Conservation (phyloP, 164 flowering plant genomes). For the Litsea cubeba region DNA sequence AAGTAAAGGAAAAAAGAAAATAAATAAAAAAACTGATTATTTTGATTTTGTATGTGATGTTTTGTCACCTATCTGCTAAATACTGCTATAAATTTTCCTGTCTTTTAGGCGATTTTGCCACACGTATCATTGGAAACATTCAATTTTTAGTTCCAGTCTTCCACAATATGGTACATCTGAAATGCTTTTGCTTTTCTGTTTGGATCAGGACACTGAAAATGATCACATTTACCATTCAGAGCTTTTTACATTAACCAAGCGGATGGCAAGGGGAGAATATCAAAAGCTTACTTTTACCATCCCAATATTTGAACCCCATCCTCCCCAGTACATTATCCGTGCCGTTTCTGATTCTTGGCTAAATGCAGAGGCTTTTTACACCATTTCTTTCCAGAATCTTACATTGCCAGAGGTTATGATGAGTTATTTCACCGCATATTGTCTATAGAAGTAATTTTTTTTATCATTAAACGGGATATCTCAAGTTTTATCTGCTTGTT, state of each 20-base stretch:
- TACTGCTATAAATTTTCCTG: too few species aligned
- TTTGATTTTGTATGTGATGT: not conserved
- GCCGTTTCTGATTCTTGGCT: conserved; percentile 99
- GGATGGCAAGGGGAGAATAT: conserved; percentile 78
- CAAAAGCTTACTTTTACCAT: conserved; percentile 91
- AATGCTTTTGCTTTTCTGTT: conserved; percentile 2
- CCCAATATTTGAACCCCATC: conserved; percentile 99
- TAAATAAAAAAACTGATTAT: not conserved
- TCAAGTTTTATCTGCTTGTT: conserved; percentile 5
- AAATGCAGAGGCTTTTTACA: conserved; percentile 72
- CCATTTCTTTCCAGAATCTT: conserved; percentile 82
- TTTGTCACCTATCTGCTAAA: not conserved
- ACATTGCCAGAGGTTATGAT: conserved; percentile 81
- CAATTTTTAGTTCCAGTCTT: not conserved
- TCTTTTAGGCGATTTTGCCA: too few species aligned
- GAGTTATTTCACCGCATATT: not conserved
- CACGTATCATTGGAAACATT: too few species aligned
- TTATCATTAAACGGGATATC: not conserved
- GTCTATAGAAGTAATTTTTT: not conserved
- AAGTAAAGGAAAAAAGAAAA: not conserved
- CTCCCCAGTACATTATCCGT: conserved; percentile 91
- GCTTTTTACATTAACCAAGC: conserved; percentile 75
- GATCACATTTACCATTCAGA: conserved; percentile 97
- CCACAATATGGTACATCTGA: not conserved
- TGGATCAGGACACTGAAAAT: conserved; percentile 83